phyloP scores from a whole-genome alignment of 768 basidiomycete genomes.

The Lentinula sp. region DNA sequence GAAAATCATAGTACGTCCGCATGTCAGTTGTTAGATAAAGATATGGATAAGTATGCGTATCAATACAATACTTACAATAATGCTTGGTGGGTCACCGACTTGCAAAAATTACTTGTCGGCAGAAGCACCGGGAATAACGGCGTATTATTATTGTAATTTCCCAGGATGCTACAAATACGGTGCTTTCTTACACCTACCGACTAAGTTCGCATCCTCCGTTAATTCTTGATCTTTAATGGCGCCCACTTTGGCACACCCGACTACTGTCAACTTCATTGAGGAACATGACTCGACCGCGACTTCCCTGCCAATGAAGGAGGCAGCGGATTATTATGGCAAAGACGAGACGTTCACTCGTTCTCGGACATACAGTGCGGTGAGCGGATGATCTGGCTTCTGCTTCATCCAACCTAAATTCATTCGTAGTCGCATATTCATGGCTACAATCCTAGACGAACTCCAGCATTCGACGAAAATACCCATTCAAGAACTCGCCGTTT shows the following conservation, averaged over 20 bases:
- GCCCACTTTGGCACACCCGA: slow-evolving; percentile 57
- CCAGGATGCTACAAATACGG: neutral
- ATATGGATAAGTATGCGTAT: no score
- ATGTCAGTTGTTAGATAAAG: neutral
- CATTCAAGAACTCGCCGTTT: slow-evolving; percentile 71
- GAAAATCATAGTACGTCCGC: neutral
- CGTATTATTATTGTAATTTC: neutral
- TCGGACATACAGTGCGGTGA: slow-evolving; percentile 83
- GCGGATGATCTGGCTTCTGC: slow-evolving; percentile 20
- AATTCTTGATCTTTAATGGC: slow-evolving; percentile 39
- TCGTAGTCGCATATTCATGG: slow-evolving; percentile 65
- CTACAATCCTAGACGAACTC: slow-evolving; percentile 63
- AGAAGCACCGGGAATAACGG: no score
- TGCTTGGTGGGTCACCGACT: no score
- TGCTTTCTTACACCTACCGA: neutral
- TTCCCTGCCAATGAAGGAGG: slow-evolving; percentile 39
- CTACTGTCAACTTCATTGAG: slow-evolving; percentile 61
- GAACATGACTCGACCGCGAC: slow-evolving; percentile 38
- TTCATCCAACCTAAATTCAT: slow-evolving; percentile 7
- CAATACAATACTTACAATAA: neutral
- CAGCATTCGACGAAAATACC: slow-evolving; percentile 73
- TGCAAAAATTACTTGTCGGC: no score
- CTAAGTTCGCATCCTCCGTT: neutral
- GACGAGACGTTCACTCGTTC: slow-evolving; percentile 74
- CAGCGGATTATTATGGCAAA: slow-evolving; percentile 78